Evolutionary conservation across 768 basidiomycete genomes (phyloP).

Genomic region (Lentinula edodes): DNA sequence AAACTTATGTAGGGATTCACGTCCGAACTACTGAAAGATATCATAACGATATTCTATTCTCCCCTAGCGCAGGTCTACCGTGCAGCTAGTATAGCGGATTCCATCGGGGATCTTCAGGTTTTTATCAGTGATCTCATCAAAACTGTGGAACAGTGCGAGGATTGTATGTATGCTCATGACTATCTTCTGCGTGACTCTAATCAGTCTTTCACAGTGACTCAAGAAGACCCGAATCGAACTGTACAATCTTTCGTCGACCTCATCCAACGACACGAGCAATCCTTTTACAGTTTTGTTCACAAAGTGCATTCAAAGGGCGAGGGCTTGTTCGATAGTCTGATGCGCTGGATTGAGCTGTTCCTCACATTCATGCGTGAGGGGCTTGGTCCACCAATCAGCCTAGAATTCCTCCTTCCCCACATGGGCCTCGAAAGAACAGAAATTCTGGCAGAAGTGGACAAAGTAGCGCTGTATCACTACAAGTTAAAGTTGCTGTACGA

Average conservation of each 20-base stretch:
- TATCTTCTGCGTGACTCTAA: background rate
- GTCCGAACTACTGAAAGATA: conserved; percentile 92
- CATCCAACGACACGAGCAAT: conserved; percentile 88
- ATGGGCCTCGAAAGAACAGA: conserved; percentile 67
- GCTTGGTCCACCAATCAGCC: conserved; percentile 64
- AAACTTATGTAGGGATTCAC: conserved; percentile 71
- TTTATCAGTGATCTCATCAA: conserved; percentile 93
- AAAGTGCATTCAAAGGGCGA: conserved; percentile 98
- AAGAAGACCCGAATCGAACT: conserved; percentile 77
- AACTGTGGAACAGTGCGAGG: conserved; percentile 90
- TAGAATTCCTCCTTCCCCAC: conserved; percentile 89
- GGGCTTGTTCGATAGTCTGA: conserved; percentile 86
- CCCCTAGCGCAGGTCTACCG: conserved; percentile 96
- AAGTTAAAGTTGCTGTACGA: conserved; percentile 91
- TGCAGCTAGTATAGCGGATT: conserved; percentile 95
- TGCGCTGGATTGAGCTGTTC: conserved; percentile 97
- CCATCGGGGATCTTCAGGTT: conserved; percentile 82
- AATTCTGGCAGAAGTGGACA: conserved; percentile 84
- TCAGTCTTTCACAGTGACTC: conserved; percentile 50
- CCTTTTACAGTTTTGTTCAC: conserved; percentile 97
- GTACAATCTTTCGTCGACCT: conserved; percentile 94
- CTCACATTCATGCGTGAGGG: conserved; percentile 88
- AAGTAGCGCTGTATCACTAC: conserved; percentile 89
- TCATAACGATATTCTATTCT: conserved; percentile 97
- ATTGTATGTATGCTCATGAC: conserved; percentile 47